Evolutionary conservation across 192 early-diverging fungal species (phyloP).

Genomic region (Rhizophagus clarus): DNA sequence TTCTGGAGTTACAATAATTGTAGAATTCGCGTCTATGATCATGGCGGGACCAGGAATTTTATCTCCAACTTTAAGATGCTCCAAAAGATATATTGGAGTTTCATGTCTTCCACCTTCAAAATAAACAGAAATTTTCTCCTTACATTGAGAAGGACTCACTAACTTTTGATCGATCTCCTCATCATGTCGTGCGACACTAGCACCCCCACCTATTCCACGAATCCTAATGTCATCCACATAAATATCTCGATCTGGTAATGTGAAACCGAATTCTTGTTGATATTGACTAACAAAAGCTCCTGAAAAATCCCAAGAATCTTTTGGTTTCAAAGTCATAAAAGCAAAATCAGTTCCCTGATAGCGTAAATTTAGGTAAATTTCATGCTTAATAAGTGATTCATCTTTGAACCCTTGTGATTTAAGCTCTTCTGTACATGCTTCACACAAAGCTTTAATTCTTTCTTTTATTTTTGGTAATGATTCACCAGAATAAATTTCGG

Average conservation of each 20-base stretch:
- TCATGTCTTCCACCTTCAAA: conserved; percentile 71
- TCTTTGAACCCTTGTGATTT: conserved; percentile 69
- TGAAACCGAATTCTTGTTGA: conserved; percentile 94
- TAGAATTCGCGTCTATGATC: conserved; percentile 88
- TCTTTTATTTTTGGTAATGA: conserved; percentile 48
- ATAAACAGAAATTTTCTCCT: conserved; percentile 64
- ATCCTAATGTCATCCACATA: conserved; percentile 93
- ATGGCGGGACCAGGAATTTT: conserved; percentile 83
- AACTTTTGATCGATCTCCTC: conserved; percentile 38
- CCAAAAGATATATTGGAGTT: conserved; percentile 75
- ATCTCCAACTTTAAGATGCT: conserved; percentile 64
- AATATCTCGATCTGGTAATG: conserved; percentile 77
- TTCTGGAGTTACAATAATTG: conserved; percentile 83
- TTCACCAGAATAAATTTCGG: conserved; percentile 46
- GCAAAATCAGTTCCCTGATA: conserved; percentile 93
- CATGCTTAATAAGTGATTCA: conserved; percentile 47
- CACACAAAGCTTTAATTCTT: conserved; percentile 55
- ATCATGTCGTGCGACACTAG: conserved; percentile 36
- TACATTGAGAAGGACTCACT: conserved; percentile 38
- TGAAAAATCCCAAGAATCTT: conserved; percentile 64
- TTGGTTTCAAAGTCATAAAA: conserved; percentile 83
- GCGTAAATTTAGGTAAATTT: conserved; percentile 85
- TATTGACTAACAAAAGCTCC: conserved; percentile 74
- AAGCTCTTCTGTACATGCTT: conserved; percentile 55
- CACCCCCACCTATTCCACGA: conserved; percentile 73